A percentile compares a stretch with the other conserved stretches of the same genome.
Conservation (phyloP, 202 grass and related monocot genomes). For the Cymbopogon flexuosus region DNA sequence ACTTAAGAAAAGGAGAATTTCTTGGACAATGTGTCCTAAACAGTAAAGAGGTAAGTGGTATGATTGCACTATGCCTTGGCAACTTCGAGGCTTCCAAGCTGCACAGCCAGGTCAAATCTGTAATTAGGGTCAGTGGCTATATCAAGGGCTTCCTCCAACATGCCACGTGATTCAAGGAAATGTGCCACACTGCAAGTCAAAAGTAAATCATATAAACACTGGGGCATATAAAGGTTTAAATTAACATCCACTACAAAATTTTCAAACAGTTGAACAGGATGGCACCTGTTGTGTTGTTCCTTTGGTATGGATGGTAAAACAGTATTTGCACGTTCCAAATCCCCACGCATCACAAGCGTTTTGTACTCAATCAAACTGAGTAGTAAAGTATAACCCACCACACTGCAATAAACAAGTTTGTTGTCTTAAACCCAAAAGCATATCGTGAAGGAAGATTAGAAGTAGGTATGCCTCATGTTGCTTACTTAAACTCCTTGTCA, state of each 20-base stretch:
- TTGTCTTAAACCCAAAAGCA: background rate
- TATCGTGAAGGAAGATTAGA: background rate
- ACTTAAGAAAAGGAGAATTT: conserved; percentile 17
- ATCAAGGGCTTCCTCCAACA: conserved; percentile 61
- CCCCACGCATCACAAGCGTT: conserved; percentile 53
- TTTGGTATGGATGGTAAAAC: conserved; percentile 50
- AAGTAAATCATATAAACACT: background rate
- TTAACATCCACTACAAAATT: conserved; percentile 15
- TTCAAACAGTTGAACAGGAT: background rate
- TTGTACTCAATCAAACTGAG: conserved; percentile 71
- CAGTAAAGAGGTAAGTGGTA: background rate
- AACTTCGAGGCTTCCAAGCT: conserved; percentile 51
- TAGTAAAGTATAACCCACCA: conserved; percentile 77
- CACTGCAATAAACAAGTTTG: conserved; percentile 40
- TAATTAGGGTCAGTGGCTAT: conserved; percentile 54
- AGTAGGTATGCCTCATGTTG: background rate
- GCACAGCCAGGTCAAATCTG: conserved; percentile 72
- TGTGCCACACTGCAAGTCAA: conserved; percentile 39
- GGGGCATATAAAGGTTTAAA: background rate
- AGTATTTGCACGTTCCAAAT: conserved; percentile 42
- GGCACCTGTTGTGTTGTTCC: conserved; percentile 53
- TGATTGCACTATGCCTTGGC: conserved; percentile 54
- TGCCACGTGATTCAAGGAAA: conserved; percentile 65
- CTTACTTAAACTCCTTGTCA: conserved; percentile 64
- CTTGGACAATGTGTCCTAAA: background rate